Conservation (phyloP, 805 yeast genomes). For the Ogataea trehalophila region DNA sequence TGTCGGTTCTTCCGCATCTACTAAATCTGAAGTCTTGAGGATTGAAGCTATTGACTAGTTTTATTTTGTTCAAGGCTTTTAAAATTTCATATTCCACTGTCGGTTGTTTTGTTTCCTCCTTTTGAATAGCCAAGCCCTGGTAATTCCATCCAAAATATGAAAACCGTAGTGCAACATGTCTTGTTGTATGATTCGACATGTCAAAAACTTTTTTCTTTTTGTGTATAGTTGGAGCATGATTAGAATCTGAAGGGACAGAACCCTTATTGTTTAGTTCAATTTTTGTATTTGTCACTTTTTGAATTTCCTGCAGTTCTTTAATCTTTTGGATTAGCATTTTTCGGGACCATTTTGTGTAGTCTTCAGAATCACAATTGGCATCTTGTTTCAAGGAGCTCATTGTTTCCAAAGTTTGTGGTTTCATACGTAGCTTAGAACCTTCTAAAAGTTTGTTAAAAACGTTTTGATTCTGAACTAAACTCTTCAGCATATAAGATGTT, state of each 20-base stretch:
- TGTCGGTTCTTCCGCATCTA: constrained; percentile 92
- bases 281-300: background rate
- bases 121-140: constrained; percentile 83
- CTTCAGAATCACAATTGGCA: constrained; percentile 4
- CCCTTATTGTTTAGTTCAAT: background rate
- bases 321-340: constrained; percentile 57
- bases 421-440: too few species aligned
- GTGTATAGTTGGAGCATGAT: constrained; percentile 1
- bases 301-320: constrained; percentile 44
- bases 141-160: constrained; percentile 94
- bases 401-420: too few species aligned
- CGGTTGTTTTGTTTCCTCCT: constrained; percentile 69
- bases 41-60: constrained; percentile 54
- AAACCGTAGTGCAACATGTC: constrained; percentile 77
- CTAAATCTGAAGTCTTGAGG: constrained; percentile 69
- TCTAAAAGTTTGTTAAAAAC: too few species aligned
- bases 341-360: constrained; percentile 65
- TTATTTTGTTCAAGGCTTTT: constrained; percentile 64
- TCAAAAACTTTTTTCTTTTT: constrained; percentile 47
- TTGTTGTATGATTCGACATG: constrained; percentile 52
- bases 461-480: too few species aligned
- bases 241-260: too few species aligned
- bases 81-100: constrained; percentile 81
- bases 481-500: too few species aligned
- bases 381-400: too few species aligned